Percentiles rank a stretch among this genome's conserved stretches.
These are phyloP conservation scores for Suhomyces taliae DNA, from an alignment of 1,139 yeast species.

Conservation along the genomic window DNA sequence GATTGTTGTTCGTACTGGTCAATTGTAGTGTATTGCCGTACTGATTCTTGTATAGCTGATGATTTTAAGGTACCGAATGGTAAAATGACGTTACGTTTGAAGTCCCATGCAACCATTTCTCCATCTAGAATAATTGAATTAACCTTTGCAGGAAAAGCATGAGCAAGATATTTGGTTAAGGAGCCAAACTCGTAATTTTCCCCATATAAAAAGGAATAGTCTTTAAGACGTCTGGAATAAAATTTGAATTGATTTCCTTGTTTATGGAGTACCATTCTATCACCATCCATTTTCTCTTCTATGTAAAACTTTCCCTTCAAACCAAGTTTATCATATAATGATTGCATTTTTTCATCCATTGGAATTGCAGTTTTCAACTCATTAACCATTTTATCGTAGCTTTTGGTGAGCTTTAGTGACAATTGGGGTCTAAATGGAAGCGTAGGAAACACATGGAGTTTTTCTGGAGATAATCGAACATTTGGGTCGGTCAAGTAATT, in stretches of 20 bases:
- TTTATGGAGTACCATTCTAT: slow-evolving; percentile 75
- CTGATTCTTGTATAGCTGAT: slow-evolving; percentile 60
- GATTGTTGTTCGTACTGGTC: slow-evolving; percentile 40
- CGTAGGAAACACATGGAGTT: slow-evolving; percentile 47
- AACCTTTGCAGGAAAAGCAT: slow-evolving; percentile 44
- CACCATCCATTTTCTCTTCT: slow-evolving; percentile 95
- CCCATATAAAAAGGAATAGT: slow-evolving; percentile 77
- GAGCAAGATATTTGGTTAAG: slow-evolving; percentile 54
- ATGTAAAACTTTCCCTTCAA: slow-evolving; percentile 54
- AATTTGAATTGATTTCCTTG: slow-evolving; percentile 51
- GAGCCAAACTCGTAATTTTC: slow-evolving; percentile 57
- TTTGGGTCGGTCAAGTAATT: slow-evolving; percentile 55
- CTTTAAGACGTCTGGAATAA: slow-evolving; percentile 69
- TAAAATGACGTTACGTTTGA: slow-evolving; percentile 52
- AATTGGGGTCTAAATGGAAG: slow-evolving; percentile 73
- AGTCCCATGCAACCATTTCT: slow-evolving; percentile 90
- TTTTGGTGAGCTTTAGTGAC: slow-evolving; percentile 51
- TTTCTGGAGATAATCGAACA: slow-evolving; percentile 41
- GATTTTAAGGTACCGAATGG: slow-evolving; percentile 82
- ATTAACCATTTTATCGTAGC: slow-evolving; percentile 50
- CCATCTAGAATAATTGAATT: slow-evolving; percentile 75
- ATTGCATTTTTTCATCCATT: slow-evolving; percentile 24
- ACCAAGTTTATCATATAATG: slow-evolving; percentile 15
- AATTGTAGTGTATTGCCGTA: slow-evolving; percentile 40
- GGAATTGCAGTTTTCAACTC: slow-evolving; percentile 32